These are phyloP conservation scores for Alternaria angustiovoidea DNA, from an alignment of 2,329 filamentous ascomycete species.

Conservation along the genomic window DNA sequence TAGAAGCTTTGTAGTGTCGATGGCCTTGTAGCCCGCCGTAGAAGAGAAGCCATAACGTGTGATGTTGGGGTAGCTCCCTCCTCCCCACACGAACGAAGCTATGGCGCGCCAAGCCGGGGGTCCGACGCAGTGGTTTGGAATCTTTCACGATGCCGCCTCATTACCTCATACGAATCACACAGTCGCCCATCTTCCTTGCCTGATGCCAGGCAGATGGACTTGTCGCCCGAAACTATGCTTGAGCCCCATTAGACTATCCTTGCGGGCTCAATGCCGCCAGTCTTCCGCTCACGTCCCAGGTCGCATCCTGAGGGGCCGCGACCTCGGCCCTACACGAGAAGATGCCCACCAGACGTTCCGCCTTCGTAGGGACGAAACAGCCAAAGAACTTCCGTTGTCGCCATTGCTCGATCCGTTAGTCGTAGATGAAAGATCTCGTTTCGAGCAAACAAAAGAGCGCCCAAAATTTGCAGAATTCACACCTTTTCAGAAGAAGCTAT, in stretches of 20 bases:
- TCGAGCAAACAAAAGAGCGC: slow-evolving; percentile 52
- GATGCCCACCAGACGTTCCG: slow-evolving; percentile 46
- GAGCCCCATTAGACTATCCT: slow-evolving; percentile 20
- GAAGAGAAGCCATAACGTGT: slow-evolving; percentile 44
- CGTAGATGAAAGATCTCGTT: slow-evolving; percentile 45
- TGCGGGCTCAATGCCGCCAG: slow-evolving; percentile 18
- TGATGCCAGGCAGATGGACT: slow-evolving; percentile 41
- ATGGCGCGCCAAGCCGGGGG: slow-evolving; percentile 32
- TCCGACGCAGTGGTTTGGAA: slow-evolving; percentile 19
- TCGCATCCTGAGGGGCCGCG: slow-evolving; percentile 24
- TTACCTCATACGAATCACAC: neutral
- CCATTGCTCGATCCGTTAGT: slow-evolving; percentile 58
- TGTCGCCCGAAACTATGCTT: slow-evolving; percentile 28
- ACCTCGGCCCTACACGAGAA: slow-evolving; percentile 41
- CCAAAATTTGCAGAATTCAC: slow-evolving; percentile 53
- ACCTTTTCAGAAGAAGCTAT: slow-evolving; percentile 66
- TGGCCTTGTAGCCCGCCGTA: slow-evolving; percentile 36
- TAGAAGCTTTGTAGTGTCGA: slow-evolving; percentile 13
- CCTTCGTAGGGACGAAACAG: slow-evolving; percentile 42
- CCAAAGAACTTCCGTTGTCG: slow-evolving; percentile 55
- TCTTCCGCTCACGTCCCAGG: slow-evolving; percentile 21
- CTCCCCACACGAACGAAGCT: slow-evolving; percentile 17
- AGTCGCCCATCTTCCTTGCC: slow-evolving; percentile 14
- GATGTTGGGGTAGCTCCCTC: slow-evolving; percentile 11
- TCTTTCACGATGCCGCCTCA: neutral